A percentile compares a stretch with the other conserved stretches of the same genome.
These are phyloP conservation scores for Liriodendron chinense DNA, from an alignment of 164 flowering plant species.

Conservation along the genomic window DNA sequence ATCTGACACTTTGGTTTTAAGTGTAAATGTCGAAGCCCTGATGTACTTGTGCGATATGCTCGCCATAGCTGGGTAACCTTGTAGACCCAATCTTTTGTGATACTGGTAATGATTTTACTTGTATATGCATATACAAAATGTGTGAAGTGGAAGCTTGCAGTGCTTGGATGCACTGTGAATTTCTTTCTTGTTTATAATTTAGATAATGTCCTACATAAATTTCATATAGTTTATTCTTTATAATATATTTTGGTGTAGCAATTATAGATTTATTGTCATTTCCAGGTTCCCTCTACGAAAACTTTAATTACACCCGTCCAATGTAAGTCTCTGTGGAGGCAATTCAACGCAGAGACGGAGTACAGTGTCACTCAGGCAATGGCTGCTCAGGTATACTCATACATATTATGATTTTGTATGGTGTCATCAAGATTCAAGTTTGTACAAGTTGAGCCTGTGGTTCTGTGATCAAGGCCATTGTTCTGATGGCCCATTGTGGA, in stretches of 20 bases:
- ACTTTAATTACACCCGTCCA: conserved; percentile 87
- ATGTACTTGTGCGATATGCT: too few species aligned
- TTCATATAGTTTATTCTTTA: too few species aligned
- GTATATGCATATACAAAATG: too few species aligned
- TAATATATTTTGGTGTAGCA: neutral
- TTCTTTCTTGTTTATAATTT: too few species aligned
- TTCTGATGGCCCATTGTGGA: neutral
- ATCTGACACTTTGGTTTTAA: too few species aligned
- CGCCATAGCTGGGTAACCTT: too few species aligned
- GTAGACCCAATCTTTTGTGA: too few species aligned
- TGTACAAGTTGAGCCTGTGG: neutral
- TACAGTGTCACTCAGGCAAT: conserved; percentile 85
- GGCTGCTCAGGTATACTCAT: conserved; percentile 65
- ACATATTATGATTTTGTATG: neutral
- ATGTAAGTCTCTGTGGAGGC: conserved; percentile 90
- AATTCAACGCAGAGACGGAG: conserved; percentile 83
- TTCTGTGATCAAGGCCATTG: neutral
- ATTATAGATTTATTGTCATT: neutral
- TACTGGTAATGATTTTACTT: too few species aligned
- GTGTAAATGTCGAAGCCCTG: too few species aligned
- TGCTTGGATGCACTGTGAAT: too few species aligned
- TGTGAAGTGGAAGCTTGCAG: too few species aligned
- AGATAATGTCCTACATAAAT: too few species aligned
- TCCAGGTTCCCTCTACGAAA: conserved; percentile 64
- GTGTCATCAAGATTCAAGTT: neutral